These are phyloP conservation scores for Entophlyctis luteolus DNA, from an alignment of 192 early-diverging fungal genomes.

Conservation along the genomic window DNA sequence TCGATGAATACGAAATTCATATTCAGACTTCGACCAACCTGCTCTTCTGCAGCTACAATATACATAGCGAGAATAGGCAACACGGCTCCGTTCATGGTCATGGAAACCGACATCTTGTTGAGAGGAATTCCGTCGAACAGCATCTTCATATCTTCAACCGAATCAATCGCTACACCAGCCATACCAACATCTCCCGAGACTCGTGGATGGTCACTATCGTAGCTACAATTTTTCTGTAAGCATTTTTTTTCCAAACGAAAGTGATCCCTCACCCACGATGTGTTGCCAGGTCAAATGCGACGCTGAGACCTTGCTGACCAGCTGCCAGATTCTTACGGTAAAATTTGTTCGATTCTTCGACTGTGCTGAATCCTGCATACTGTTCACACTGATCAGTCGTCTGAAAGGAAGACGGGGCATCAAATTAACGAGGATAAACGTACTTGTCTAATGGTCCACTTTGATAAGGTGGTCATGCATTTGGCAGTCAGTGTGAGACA, in stretches of 20 bases:
- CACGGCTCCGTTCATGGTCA: constrained; percentile 96
- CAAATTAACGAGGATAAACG: neutral
- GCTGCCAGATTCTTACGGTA: constrained; percentile 84
- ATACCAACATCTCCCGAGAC: constrained; percentile 88
- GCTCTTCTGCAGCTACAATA: constrained; percentile 82
- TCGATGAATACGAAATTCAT: neutral
- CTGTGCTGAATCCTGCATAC: constrained; percentile 89
- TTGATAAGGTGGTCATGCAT: constrained; percentile 78
- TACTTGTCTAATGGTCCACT: constrained; percentile 85
- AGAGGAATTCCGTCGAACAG: constrained; percentile 85
- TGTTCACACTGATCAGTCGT: constrained; percentile 26
- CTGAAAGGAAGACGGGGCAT: neutral
- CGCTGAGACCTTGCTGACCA: constrained; percentile 81
- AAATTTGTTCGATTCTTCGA: constrained; percentile 86
- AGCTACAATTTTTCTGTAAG: constrained; percentile 37
- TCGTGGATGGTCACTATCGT: constrained; percentile 87
- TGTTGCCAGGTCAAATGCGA: constrained; percentile 88
- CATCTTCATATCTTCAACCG: constrained; percentile 86
- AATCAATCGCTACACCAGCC: constrained; percentile 90
- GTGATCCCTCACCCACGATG: constrained; percentile 65
- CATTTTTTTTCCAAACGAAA: neutral
- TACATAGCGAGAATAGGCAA: constrained; percentile 87
- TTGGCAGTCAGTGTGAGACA: constrained; percentile 37
- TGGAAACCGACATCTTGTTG: constrained; percentile 86
- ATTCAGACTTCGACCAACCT: constrained; percentile 30